Evolutionary conservation across 139 green algal genomes (phyloP).

Genomic region (Chlorella sp.): DNA sequence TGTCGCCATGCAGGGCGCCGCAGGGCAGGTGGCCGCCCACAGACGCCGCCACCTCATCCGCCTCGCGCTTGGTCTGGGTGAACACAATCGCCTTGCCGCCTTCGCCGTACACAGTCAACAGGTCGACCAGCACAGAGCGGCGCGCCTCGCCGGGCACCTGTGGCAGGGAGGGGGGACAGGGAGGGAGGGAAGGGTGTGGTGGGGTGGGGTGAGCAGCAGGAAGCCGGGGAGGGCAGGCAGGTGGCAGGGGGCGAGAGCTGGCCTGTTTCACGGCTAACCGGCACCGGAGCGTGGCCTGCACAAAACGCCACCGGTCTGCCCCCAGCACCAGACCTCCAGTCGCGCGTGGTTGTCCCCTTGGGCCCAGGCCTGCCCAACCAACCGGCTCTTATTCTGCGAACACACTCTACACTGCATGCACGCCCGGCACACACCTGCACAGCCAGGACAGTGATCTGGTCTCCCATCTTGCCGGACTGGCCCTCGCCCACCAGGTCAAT

Average conservation of each 20-base stretch:
- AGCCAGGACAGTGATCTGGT: constrained; percentile 65
- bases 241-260: neutral
- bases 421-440: constrained; percentile 50
- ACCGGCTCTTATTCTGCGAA: neutral
- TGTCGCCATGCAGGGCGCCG: constrained; percentile 78
- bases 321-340: too few relatives aligned
- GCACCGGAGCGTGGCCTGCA: neutral
- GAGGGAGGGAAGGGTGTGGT: neutral
- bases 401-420: neutral
- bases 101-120: constrained; percentile 84
- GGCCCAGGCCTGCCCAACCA: neutral
- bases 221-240: neutral
- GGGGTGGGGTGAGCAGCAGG: neutral
- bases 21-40: constrained; percentile 50
- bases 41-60: constrained; percentile 81
- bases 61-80: constrained; percentile 87
- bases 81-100: constrained; percentile 88
- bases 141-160: constrained; percentile 56
- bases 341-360: neutral
- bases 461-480: constrained; percentile 81
- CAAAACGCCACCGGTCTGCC: too few relatives aligned
- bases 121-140: constrained; percentile 81
- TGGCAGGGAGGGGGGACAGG: constrained; percentile 43
- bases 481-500: constrained; percentile 96
- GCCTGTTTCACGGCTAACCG: neutral